Percentiles rank a stretch among this genome's conserved stretches.
Conservation (phyloP, 2,329 filamentous ascomycete genomes). For the Alternaria sp. region DNA sequence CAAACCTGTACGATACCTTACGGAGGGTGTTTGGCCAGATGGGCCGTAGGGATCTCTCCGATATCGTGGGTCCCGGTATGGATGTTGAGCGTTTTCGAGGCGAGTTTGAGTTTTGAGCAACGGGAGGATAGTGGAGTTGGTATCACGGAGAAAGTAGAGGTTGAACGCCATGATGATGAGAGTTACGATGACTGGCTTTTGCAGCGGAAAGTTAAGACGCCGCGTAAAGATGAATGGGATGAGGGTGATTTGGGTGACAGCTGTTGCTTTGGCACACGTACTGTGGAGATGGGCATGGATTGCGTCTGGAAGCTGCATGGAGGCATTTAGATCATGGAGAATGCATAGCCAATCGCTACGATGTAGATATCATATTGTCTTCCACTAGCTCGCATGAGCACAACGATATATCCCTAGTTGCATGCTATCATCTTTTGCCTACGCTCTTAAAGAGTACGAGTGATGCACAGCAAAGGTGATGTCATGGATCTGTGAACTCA, state of each 20-base stretch:
- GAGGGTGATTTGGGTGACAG: constrained; percentile 36
- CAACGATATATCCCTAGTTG: not conserved
- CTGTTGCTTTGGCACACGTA: constrained; percentile 41
- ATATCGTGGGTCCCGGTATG: constrained; percentile 86
- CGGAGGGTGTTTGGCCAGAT: constrained; percentile 96
- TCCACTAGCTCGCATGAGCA: not conserved
- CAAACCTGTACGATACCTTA: constrained; percentile 94
- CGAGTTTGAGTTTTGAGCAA: constrained; percentile 80
- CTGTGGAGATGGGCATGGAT: constrained; percentile 26
- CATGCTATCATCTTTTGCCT: not conserved
- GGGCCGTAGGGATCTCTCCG: constrained; percentile 84
- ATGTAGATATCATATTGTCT: not conserved
- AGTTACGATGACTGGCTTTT: constrained; percentile 25
- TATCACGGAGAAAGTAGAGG: not conserved
- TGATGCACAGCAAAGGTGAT: not conserved
- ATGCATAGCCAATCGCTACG: not conserved
- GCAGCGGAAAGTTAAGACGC: constrained; percentile 21
- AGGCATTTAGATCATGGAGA: constrained; percentile 24
- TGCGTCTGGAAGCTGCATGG: constrained; percentile 40
- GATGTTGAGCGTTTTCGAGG: constrained; percentile 87
- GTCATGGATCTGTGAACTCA: not conserved
- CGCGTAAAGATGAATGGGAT: constrained; percentile 1
- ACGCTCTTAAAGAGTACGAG: not conserved
- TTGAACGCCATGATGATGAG: not conserved
- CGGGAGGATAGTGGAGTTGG: not conserved